phyloP scores from a whole-genome alignment of 306 rosid genomes.

The Arachis hypogaea region DNA sequence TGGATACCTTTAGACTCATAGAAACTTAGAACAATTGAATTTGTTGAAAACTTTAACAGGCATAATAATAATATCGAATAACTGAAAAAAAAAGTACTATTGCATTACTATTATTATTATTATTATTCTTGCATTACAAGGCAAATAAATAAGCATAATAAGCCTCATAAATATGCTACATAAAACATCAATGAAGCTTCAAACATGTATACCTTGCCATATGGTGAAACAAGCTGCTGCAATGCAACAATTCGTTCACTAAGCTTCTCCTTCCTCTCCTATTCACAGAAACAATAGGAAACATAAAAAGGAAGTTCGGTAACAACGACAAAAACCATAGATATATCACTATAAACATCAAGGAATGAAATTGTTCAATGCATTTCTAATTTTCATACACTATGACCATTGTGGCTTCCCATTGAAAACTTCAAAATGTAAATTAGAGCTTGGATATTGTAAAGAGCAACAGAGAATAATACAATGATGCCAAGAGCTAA shows the following conservation, averaged over 20 bases:
- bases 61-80: neutral
- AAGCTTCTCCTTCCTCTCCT: conserved; percentile 95
- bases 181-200: conserved; percentile 12
- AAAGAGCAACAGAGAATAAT: neutral
- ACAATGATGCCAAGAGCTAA: conserved; percentile 15
- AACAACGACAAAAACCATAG: conserved; percentile 8
- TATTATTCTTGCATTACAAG: neutral
- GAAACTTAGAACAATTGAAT: conserved; percentile 23
- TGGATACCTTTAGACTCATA: conserved; percentile 28
- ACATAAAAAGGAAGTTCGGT: neutral
- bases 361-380: neutral
- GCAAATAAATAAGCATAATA: conserved; percentile 21
- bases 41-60: conserved; percentile 3
- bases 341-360: conserved; percentile 22
- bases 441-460: neutral
- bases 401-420: conserved; percentile 12
- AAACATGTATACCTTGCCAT: conserved; percentile 72
- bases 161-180: neutral
- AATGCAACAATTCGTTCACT: conserved; percentile 82
- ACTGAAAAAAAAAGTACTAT: neutral
- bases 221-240: conserved; percentile 98
- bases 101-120: neutral
- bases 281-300: conserved; percentile 28
- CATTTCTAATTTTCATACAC: neutral
- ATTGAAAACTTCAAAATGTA: neutral